A percentile compares a stretch with the other conserved stretches of the same genome.
Conservation (phyloP, 345 rosid species). For the Durio zibethinus region DNA sequence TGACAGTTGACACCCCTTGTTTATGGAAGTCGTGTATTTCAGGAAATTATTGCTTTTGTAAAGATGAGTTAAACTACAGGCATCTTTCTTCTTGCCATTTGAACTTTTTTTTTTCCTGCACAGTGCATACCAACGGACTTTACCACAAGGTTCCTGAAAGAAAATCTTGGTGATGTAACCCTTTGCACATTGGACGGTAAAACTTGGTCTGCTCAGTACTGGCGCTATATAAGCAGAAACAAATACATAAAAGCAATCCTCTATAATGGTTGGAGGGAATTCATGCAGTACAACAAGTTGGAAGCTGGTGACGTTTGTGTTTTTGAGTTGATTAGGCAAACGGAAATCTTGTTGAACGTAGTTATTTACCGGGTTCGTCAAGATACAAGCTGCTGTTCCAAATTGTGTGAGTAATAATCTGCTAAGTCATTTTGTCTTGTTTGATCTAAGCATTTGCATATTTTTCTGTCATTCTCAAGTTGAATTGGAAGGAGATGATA, state of each 20-base stretch:
- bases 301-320: constrained; percentile 10
- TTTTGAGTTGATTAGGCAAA: neutral
- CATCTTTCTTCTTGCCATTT: neutral
- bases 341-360: neutral
- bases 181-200: neutral
- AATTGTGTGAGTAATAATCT: neutral
- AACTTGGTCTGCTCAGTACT: neutral
- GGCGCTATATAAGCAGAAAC: neutral
- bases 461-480: neutral
- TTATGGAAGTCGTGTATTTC: neutral
- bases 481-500: neutral
- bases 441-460: neutral
- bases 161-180: neutral
- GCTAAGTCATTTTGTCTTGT: neutral
- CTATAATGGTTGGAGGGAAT: constrained; percentile 9
- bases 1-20: no score
- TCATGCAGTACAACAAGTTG: constrained; percentile 5
- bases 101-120: neutral
- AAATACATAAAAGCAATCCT: neutral
- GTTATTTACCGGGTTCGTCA: neutral
- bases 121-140: neutral
- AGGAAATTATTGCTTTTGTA: neutral
- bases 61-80: neutral
- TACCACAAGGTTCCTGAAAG: neutral
- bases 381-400: neutral